Evolutionary conservation across 257 asterid genomes (phyloP).

Genomic region (Scutellaria galericulata): DNA sequence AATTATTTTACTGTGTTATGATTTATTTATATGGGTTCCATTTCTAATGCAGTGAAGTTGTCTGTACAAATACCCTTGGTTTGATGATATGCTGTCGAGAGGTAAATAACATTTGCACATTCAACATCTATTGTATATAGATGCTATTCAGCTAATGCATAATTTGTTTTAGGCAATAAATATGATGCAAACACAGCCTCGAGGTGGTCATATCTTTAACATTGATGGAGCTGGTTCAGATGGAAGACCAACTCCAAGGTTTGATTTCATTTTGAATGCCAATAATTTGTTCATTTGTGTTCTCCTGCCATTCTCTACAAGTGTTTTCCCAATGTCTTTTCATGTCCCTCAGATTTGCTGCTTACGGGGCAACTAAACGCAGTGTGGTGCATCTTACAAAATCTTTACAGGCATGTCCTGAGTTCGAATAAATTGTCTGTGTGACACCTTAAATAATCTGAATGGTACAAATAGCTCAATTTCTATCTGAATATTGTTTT

Average conservation of each 20-base stretch:
- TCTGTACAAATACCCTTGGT: constrained; percentile 91
- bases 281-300: neutral
- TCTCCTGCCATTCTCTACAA: neutral
- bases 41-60: constrained; percentile 78
- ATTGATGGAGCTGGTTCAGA: constrained; percentile 99
- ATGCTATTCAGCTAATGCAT: constrained; percentile 41
- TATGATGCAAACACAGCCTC: constrained; percentile 81
- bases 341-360: constrained; percentile 76
- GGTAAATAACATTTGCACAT: constrained; percentile 52
- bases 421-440: neutral
- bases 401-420: constrained; percentile 78
- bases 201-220: constrained; percentile 95
- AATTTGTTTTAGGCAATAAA: constrained; percentile 71
- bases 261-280: constrained; percentile 28
- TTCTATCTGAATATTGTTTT: neutral
- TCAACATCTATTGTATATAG: constrained; percentile 22
- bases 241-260: constrained; percentile 99
- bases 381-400: constrained; percentile 97
- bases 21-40: constrained; percentile 16
- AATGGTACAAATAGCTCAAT: neutral
- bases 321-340: constrained; percentile 16
- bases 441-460: constrained; percentile 1
- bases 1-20: constrained; percentile 9
- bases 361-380: constrained; percentile 98
- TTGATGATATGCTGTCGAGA: constrained; percentile 98